A percentile compares a stretch with the other conserved stretches of the same genome.
Conservation (phyloP, 148 eudicot genomes). For the Mesembryanthemum crystallinum region DNA sequence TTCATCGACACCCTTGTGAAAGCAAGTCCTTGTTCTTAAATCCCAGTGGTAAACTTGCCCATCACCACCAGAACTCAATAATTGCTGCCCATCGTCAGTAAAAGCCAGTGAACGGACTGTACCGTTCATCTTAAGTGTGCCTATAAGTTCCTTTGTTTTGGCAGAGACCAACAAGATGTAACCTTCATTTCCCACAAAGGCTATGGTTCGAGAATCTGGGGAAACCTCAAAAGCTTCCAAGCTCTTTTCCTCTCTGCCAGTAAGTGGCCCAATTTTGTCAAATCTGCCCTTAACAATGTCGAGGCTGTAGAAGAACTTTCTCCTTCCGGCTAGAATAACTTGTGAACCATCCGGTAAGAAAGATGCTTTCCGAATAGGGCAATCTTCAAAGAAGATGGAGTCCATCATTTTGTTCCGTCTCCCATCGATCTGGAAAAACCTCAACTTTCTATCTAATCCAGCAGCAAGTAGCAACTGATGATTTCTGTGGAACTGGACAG, state of each 20-base stretch:
- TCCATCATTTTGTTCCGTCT: conserved; percentile 75
- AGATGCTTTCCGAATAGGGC: conserved; percentile 67
- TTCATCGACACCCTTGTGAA: conserved; percentile 82
- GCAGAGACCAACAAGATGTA: conserved; percentile 77
- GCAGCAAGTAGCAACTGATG: conserved; percentile 81
- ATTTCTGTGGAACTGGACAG: conserved; percentile 89
- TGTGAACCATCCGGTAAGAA: conserved; percentile 93
- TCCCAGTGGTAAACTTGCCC: conserved; percentile 91
- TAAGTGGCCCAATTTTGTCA: conserved; percentile 74
- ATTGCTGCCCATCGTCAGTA: conserved; percentile 55
- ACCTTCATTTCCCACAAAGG: conserved; percentile 90
- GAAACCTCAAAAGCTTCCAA: conserved; percentile 82
- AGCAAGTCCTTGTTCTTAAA: conserved; percentile 72
- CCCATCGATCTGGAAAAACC: conserved; percentile 90
- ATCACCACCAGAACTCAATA: conserved; percentile 89
- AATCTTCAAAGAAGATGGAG: conserved; percentile 75
- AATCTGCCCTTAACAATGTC: conserved; percentile 69
- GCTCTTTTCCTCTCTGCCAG: conserved; percentile 92
- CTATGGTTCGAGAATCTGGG: conserved; percentile 87
- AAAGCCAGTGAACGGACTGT: conserved; percentile 80
- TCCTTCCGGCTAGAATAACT: conserved; percentile 68
- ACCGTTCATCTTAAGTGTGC: conserved; percentile 92
- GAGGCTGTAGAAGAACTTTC: conserved; percentile 83
- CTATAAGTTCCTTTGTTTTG: conserved; percentile 79
- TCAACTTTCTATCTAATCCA: conserved; percentile 64